Evolutionary conservation across 768 basidiomycete species (phyloP), one percentile per base, ranked within the genome.

Genomic region (Hortiboletus campestris): DNA sequence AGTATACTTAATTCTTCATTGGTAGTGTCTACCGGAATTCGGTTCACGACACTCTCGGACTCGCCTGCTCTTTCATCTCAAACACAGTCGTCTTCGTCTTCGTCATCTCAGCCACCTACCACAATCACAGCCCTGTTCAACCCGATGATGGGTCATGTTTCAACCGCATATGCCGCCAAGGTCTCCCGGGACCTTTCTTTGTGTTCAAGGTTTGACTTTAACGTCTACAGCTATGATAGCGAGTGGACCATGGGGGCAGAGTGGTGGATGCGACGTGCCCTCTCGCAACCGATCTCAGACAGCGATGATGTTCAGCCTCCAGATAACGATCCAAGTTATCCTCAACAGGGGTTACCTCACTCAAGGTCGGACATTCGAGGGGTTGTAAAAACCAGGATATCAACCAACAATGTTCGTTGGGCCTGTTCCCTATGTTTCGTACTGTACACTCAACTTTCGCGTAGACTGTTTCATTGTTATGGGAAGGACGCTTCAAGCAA

Each of bases 221-320:
- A 98, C 66, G 83, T 95, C 28, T 97, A 98, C 69, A 94, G 91
- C 72, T 98, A 94, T 71, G 93, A 96, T 62, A 94, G 92, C 71
- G 95, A 98, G 69, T 89, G 94, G 88, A 88, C 91, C 11, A 83
- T 98, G 76, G 96, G 96, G 3, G 88, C 90, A 1, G 95, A 98
- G 70, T 97, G 93, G 92, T 97, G 93, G 94, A 81, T 94, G 67
- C 82, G 93, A 20, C 81, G 85, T 22, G 74, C 78, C 6, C 73
- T 71, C 19, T 63, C 72, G 13, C 69, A 72, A 50, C 57, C 66
- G 9, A 49, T 49, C 32, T 52, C 56, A 14, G 62, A 68, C 14
- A 42, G 38, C 4, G 58, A 63, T 38, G 14, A 50, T 39, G 17
- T 51, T 16, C 56, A 22, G 41, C 35, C 45, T 7, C 14, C 40